Conservation (phyloP, 2,329 filamentous ascomycete species). For the Scorias spongiosa region DNA sequence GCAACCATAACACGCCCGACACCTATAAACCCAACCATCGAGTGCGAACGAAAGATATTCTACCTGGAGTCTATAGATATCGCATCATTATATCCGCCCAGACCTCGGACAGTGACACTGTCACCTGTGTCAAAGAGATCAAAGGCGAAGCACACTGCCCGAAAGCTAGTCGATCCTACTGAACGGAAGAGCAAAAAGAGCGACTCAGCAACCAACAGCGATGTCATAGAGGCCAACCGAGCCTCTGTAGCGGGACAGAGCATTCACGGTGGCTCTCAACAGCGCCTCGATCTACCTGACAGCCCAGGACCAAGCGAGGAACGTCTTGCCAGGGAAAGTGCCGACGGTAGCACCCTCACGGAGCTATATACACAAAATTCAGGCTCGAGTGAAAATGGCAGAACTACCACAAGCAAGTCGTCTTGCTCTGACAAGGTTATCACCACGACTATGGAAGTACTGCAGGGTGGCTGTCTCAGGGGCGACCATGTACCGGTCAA, state of each 20-base stretch:
- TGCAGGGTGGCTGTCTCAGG: constrained; percentile 69
- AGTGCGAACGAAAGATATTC: constrained; percentile 66
- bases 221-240: constrained; percentile 12
- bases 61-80: constrained; percentile 76
- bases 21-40: constrained; percentile 64
- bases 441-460: constrained; percentile 68
- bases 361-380: constrained; percentile 29
- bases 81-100: constrained; percentile 56
- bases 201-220: constrained; percentile 9
- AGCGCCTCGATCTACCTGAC: constrained; percentile 9
- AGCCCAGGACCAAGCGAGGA: constrained; percentile 32
- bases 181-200: constrained; percentile 13
- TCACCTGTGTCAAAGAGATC: constrained; percentile 67
- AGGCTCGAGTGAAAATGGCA: constrained; percentile 33
- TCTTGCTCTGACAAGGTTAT: constrained; percentile 61
- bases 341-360: constrained; percentile 14
- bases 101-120: constrained; percentile 68
- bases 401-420: constrained; percentile 32
- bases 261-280: constrained; percentile 14
- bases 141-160: constrained; percentile 43
- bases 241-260: constrained; percentile 14
- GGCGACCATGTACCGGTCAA: constrained; percentile 71
- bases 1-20: constrained; percentile 78
- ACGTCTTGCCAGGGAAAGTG: constrained; percentile 26
- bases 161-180: constrained; percentile 12